These are phyloP conservation scores for Chaetomium sp. DNA, from an alignment of 2,329 filamentous ascomycete species.

Conservation along the genomic window DNA sequence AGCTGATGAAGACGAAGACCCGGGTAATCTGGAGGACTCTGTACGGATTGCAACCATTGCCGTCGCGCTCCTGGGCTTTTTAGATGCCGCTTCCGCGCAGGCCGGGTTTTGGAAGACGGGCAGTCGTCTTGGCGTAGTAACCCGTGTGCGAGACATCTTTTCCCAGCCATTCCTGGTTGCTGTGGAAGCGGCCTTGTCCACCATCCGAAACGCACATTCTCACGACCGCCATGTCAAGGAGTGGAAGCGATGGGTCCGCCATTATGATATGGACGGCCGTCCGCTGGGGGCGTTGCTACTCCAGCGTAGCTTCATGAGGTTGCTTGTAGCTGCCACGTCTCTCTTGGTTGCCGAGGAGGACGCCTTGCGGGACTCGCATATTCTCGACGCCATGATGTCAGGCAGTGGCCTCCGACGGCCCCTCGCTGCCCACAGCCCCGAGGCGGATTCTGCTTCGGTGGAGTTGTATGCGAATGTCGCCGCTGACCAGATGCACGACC, in stretches of 20 bases:
- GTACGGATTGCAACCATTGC: constrained; percentile 67
- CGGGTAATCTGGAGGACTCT: constrained; percentile 58
- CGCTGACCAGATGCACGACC: constrained; percentile 72
- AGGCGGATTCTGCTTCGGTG: constrained; percentile 50
- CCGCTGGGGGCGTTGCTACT: constrained; percentile 88
- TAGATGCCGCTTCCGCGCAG: constrained; percentile 73
- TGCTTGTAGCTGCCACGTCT: constrained; percentile 73
- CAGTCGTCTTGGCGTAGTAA: constrained; percentile 67
- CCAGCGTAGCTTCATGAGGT: constrained; percentile 79
- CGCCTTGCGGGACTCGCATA: constrained; percentile 53
- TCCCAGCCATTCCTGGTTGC: constrained; percentile 80
- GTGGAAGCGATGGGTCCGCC: constrained; percentile 80
- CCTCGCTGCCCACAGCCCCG: constrained; percentile 35
- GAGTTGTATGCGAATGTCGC: constrained; percentile 66
- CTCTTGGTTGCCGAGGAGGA: constrained; percentile 60
- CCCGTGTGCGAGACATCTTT: constrained; percentile 64
- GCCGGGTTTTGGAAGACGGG: constrained; percentile 73
- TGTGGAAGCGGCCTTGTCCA: constrained; percentile 84
- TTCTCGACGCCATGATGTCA: constrained; percentile 68
- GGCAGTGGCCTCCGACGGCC: constrained; percentile 43
- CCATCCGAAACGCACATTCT: constrained; percentile 71
- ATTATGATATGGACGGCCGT: constrained; percentile 71
- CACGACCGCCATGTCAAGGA: constrained; percentile 63
- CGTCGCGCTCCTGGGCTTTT: constrained; percentile 82
- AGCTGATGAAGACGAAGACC: constrained; percentile 49